Evolutionary conservation across 495 filamentous ascomycete genomes (phyloP).

Genomic region (Penicillium silybi): DNA sequence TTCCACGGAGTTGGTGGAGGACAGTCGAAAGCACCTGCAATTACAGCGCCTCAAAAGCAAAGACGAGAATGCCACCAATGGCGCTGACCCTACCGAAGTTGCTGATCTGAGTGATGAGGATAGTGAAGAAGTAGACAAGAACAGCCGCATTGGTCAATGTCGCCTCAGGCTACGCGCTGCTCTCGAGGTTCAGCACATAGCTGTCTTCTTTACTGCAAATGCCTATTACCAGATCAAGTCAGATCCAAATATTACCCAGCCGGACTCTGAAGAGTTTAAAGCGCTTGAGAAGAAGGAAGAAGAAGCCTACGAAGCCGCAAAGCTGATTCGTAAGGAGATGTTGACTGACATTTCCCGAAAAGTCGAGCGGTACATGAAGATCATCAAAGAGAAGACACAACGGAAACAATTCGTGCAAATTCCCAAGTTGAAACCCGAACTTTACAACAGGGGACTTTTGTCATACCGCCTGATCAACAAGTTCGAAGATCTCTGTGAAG

Average conservation of each 20-base stretch:
- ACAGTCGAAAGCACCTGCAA: slow-evolving; percentile 59
- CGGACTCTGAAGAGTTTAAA: slow-evolving; percentile 63
- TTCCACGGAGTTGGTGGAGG: slow-evolving; percentile 53
- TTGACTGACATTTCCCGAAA: slow-evolving; percentile 52
- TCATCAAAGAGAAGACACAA: slow-evolving; percentile 39
- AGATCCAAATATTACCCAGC: slow-evolving; percentile 54
- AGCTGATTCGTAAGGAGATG: slow-evolving; percentile 71
- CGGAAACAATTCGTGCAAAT: slow-evolving; percentile 59
- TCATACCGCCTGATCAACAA: slow-evolving; percentile 52
- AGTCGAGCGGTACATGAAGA: slow-evolving; percentile 41
- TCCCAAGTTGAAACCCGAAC: slow-evolving; percentile 51
- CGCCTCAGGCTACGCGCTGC: slow-evolving; percentile 64
- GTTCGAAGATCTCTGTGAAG: slow-evolving; percentile 48
- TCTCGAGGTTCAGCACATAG: slow-evolving; percentile 77
- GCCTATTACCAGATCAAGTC: slow-evolving; percentile 78
- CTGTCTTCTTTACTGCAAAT: slow-evolving; percentile 79
- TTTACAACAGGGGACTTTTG: slow-evolving; percentile 58
- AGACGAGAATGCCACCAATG: slow-evolving; percentile 4
- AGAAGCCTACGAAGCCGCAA: slow-evolving; percentile 70
- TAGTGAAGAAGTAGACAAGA: slow-evolving; percentile 43
- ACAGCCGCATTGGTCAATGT: slow-evolving; percentile 51
- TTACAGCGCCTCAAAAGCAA: slow-evolving; percentile 38
- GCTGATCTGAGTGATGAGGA: slow-evolving; percentile 37
- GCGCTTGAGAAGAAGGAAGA: slow-evolving; percentile 64
- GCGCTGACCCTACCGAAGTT: background rate